Evolutionary conservation across 2,329 filamentous ascomycete genomes (phyloP).

Genomic region (Xylariomycetidae sp.): DNA sequence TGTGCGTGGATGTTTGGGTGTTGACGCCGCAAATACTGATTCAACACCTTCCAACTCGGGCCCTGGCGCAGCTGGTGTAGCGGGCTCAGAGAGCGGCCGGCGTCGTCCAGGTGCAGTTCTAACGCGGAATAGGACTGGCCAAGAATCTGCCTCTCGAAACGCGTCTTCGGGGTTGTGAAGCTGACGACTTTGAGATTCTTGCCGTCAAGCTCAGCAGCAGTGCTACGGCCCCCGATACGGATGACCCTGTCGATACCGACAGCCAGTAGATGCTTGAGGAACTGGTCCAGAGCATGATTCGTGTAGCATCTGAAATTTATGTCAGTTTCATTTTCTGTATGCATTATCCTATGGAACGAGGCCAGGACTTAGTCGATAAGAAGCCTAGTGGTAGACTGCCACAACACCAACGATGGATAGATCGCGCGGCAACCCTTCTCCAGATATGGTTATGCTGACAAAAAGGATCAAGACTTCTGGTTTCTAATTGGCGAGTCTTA

Average conservation of each 20-base stretch:
- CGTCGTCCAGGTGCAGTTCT: conserved; percentile 4
- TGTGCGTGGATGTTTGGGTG: conserved; percentile 22
- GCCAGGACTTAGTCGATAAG: no score
- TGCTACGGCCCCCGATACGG: conserved; percentile 56
- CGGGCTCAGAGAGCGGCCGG: conserved; percentile 13
- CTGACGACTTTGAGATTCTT: conserved; percentile 45
- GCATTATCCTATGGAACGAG: no score
- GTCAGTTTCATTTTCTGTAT: no score
- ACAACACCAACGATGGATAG: no score
- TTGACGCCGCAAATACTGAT: conserved; percentile 13
- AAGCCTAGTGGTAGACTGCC: no score
- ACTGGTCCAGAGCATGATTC: conserved; percentile 47
- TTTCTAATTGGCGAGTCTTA: no score
- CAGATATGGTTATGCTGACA: no score
- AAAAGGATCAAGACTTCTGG: no score
- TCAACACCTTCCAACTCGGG: conserved; percentile 19
- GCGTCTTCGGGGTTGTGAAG: conserved; percentile 29
- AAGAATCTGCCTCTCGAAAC: conserved; percentile 25
- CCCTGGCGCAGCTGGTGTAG: no score
- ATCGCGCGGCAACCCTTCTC: no score
- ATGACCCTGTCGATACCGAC: conserved; percentile 46
- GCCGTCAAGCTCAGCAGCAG: conserved; percentile 44
- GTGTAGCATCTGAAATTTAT: no score
- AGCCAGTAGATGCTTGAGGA: conserved; percentile 56
- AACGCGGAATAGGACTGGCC: conserved; percentile 2